Base-by-base conservation (phyloP, 306 rosid species). In the Trifolium fragiferum region DNA sequence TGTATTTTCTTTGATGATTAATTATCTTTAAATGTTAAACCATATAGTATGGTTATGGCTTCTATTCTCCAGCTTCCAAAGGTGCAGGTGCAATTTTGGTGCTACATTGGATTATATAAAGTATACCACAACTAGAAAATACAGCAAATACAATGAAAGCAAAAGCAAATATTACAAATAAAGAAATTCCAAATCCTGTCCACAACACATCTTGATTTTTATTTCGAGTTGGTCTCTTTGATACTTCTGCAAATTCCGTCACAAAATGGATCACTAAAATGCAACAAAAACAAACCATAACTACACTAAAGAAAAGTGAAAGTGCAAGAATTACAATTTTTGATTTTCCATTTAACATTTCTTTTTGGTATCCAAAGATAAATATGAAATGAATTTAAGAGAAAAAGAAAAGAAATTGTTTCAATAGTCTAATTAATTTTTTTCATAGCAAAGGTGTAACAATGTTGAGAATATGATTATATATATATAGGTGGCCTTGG, bases 51-150 rank as follows among this genome's bases (percentile, higher is more conserved):
- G 6, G 33, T 30, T 30, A 8, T 40, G 25, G 64, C 47, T 54
- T 79, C 25, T 61, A 78, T 3, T 60, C 85, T 73, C 51, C 49
- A 37, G 40, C 10, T 37, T 68, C 82, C 13, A 46, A 62, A 63
- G 81, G 84, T 41, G 79, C 67, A 40, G 87, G 86, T 46, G 70
- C 85, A 83, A 87, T 69, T 79, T 87, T 83, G 61, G 38, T 5
- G 79, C 55, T 25, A 51, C 57, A 47, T 6, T 76, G 53, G 30
- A 57, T 20, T 16, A 65, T 74, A 40, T 47, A 70, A 69, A 68
- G 4, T 47, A 79, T 57, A 18, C 68, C 40, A 65, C 77, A 68
- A 5, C 84, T 79, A 57, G 82, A 76, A 57, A 76, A 74, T 12
- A 73, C 40, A n/a, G 79, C 67, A 44, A 83, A 59, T 1, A 80